Conservation (phyloP, 805 yeast species). For the Wickerhamomyces kurtzmanii region DNA sequence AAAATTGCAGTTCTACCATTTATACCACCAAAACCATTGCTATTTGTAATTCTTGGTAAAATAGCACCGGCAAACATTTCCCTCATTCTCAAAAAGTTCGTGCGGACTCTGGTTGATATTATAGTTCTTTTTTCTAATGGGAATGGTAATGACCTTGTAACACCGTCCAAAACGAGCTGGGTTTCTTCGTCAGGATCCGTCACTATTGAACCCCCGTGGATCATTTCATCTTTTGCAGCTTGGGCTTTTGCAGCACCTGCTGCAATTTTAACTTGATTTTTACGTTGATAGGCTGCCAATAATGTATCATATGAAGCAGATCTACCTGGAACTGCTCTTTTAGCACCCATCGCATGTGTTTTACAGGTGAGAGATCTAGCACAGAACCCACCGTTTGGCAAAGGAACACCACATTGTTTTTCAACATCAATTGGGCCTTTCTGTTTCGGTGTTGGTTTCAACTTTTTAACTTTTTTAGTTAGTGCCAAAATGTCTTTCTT, state of each 20-base stretch:
- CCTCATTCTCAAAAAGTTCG: conserved; percentile 74
- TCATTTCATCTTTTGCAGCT: conserved; percentile 61
- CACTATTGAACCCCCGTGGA: conserved; percentile 28
- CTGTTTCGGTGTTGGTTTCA: conserved; percentile 42
- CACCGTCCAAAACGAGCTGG: conserved; percentile 83
- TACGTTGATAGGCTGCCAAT: conserved; percentile 81
- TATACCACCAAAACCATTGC: conserved; percentile 59
- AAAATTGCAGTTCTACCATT: conserved; percentile 74
- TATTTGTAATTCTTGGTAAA: conserved; percentile 48
- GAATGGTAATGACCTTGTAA: conserved; percentile 65
- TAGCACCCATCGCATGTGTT: conserved; percentile 98
- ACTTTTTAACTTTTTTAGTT: conserved; percentile 22
- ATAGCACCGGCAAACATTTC: conserved; percentile 91
- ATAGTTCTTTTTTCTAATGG: conserved; percentile 75
- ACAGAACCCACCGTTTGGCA: conserved; percentile 92
- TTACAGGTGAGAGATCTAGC: conserved; percentile 95
- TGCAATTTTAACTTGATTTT: conserved; percentile 85
- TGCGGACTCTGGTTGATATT: conserved; percentile 61
- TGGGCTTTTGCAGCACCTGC: conserved; percentile 75
- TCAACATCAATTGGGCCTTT: conserved; percentile 87
- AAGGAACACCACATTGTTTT: conserved; percentile 90
- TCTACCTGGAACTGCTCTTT: conserved; percentile 89
- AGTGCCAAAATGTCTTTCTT: conserved; percentile 4
- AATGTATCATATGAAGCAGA: conserved; percentile 87
- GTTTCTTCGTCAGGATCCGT: conserved; percentile 82